These are phyloP conservation scores for Clonostachys chloroleuca DNA, from an alignment of 2,329 filamentous ascomycete genomes.

Conservation along the genomic window DNA sequence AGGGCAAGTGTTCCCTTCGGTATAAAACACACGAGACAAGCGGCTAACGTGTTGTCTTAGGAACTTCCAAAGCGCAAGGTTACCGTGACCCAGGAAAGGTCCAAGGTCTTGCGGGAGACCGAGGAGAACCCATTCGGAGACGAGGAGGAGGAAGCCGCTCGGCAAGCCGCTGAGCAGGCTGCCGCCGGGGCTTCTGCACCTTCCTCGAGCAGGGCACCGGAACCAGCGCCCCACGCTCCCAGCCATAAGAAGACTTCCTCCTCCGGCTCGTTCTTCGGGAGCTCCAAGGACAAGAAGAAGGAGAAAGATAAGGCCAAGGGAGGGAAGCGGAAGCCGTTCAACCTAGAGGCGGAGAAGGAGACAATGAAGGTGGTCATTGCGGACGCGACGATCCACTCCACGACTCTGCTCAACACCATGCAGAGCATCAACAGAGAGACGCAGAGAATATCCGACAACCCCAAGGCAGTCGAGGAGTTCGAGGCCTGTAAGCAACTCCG, in stretches of 20 bases:
- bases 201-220: constrained; percentile 9
- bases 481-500: constrained; percentile 83
- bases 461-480: constrained; percentile 69
- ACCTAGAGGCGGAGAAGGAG: constrained; percentile 81
- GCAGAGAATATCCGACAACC: constrained; percentile 83
- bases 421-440: constrained; percentile 88
- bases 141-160: constrained; percentile 54
- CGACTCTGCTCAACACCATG: constrained; percentile 81
- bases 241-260: constrained; percentile 5
- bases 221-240: constrained; percentile 4
- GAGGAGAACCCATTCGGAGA: constrained; percentile 68
- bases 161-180: constrained; percentile 19
- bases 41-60: constrained; percentile 19
- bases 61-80: constrained; percentile 65
- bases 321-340: constrained; percentile 65
- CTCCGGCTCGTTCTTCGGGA: constrained; percentile 2
- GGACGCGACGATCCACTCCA: constrained; percentile 84
- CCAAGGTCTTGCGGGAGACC: constrained; percentile 79
- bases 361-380: constrained; percentile 86
- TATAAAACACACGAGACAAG: neutral
- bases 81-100: constrained; percentile 70
- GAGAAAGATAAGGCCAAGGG: constrained; percentile 44
- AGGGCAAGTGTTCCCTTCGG: constrained; percentile 31
- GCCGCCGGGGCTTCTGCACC: constrained; percentile 8
- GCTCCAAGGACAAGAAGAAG: constrained; percentile 41